These are phyloP conservation scores for Orbilia oligospora DNA, from an alignment of 2,329 filamentous ascomycete species.

Conservation along the genomic window DNA sequence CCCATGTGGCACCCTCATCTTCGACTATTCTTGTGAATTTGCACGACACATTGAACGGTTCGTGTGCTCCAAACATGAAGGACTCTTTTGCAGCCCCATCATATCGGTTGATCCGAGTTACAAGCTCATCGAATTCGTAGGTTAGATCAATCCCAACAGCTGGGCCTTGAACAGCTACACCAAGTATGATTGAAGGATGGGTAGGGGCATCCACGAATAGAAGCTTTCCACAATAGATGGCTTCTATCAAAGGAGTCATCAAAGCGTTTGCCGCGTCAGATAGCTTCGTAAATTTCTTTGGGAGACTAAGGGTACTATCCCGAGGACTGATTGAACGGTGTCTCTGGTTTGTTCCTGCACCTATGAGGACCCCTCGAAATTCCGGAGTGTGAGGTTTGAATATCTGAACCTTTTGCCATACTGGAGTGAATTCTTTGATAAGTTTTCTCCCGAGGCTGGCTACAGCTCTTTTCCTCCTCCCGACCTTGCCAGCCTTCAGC, in stretches of 20 bases:
- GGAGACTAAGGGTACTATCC: not conserved
- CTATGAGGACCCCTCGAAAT: conserved; percentile 7
- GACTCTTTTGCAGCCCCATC: not conserved
- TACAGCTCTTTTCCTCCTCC: conserved; percentile 8
- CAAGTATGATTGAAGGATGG: too few relatives aligned
- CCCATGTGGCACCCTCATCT: not conserved
- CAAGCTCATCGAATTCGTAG: conserved; percentile 4
- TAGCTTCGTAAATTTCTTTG: conserved; percentile 1
- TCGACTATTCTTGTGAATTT: conserved; percentile 2
- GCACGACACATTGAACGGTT: not conserved
- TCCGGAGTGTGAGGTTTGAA: conserved; percentile 5
- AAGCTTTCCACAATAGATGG: conserved; percentile 17
- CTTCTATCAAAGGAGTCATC: conserved; percentile 5
- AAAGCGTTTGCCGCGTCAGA: conserved; percentile 12
- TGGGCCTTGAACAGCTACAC: not conserved
- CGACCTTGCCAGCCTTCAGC: not conserved
- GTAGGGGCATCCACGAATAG: not conserved
- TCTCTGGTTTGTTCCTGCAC: conserved; percentile 4
- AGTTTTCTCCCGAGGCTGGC: conserved; percentile 6
- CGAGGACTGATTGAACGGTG: not conserved
- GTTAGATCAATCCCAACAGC: conserved; percentile 8
- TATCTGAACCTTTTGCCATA: conserved; percentile 21
- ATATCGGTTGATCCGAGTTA: not conserved
- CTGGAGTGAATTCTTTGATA: conserved; percentile 32
- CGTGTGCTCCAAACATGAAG: not conserved